Conservation (phyloP, 495 filamentous ascomycete genomes). For the Aspergillus leporis region DNA sequence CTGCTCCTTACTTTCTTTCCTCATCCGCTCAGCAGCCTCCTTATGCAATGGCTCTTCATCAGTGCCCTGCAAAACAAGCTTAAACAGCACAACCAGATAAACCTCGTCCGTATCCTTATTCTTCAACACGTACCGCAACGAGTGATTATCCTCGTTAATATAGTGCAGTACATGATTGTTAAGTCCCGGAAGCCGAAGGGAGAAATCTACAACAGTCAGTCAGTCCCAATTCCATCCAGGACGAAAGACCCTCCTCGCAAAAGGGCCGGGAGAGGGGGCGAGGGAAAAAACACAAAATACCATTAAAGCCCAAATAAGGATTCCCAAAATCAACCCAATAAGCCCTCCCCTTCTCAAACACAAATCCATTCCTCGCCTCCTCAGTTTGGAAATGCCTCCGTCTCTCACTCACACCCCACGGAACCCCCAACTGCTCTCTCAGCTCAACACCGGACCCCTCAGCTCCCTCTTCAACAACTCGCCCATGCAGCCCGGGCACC, state of each 20-base stretch:
- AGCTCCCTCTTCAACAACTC: conserved; percentile 69
- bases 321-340: conserved; percentile 89
- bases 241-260: background rate
- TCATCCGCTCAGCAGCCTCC: conserved; percentile 7
- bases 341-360: conserved; percentile 57
- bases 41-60: conserved; percentile 16
- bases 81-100: conserved; percentile 79
- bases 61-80: conserved; percentile 49
- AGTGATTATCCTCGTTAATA: conserved; percentile 76
- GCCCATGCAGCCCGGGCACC: conserved; percentile 28
- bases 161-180: conserved; percentile 74
- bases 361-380: conserved; percentile 47
- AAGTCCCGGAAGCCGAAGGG: conserved; percentile 79
- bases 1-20: conserved; percentile 8
- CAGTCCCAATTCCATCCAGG: background rate
- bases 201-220: conserved; percentile 55
- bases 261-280: too few species aligned
- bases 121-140: conserved; percentile 83
- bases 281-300: conserved; percentile 34
- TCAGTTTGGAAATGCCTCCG: conserved; percentile 65
- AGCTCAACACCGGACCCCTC: conserved; percentile 57
- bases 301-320: conserved; percentile 83
- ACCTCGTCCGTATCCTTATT: conserved; percentile 66
- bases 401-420: conserved; percentile 52
- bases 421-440: conserved; percentile 49